Evolutionary conservation across 495 filamentous ascomycete species (phyloP), one percentile per base, ranked within the genome.

Genomic region (Darksidea phi): DNA sequence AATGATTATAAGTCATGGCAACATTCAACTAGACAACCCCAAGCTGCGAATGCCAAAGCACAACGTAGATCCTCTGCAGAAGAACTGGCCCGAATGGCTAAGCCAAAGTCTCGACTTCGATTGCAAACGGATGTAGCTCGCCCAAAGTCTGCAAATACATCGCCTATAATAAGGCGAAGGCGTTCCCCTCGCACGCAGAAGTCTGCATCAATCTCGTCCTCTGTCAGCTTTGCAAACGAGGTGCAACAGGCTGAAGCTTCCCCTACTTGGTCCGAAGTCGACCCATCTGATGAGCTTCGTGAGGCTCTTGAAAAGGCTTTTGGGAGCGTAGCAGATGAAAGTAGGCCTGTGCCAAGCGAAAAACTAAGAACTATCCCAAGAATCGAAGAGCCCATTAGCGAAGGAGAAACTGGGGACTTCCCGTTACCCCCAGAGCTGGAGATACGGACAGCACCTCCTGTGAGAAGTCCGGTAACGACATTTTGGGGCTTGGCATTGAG

Each of bases 281-380:
- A 59, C 24, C 28, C 60, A 15, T 55, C 64, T 12, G 52, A 63
- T 34, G 59, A 63, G 18, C 60, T 67, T 18, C 48, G 64, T 1
- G 32, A 62, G 17, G 64, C 64, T 12, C 36, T 67, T 17, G 50
- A 56, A 28, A 60, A 23, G 36, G 55, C 51, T 1, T 56, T 63
- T n/a, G 42, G 51, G 20, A 45, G 12, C 12, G 28, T 25, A 6
- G 0, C 20, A 6, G 59, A 54, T 5, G 34, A 48, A 25, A 6
- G 21, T 1, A 25, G 56, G 1, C 32, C 6, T 11, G n/a, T 25
- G 6, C 24, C 42, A 17, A 48, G 56, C 15, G 6, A 17, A 7
- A 32, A 13, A 4, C 21, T 18, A 21, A 6, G 38, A 26, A 23
- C 56, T 5, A 28, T 52, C 10, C 55, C 55, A 8, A 43, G 37